Conservation (phyloP, 2,329 filamentous ascomycete species). For the Claviceps spartinae region DNA sequence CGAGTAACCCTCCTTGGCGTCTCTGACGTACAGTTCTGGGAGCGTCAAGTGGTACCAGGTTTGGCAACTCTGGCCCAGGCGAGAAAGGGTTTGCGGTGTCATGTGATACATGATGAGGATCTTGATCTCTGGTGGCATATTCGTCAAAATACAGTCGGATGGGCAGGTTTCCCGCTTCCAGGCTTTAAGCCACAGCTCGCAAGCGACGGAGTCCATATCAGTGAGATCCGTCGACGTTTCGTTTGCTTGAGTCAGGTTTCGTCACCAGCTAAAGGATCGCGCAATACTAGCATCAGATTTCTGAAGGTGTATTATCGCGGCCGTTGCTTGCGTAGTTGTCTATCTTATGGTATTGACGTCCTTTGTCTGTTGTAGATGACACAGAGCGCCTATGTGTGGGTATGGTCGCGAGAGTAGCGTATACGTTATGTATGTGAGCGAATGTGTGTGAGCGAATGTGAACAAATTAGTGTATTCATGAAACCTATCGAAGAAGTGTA, state of each 20-base stretch:
- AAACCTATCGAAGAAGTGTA: too few species aligned
- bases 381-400: too few species aligned
- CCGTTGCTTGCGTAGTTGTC: too few species aligned
- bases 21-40: background rate
- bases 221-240: background rate
- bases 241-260: background rate
- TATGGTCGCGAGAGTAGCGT: too few species aligned
- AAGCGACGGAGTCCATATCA: slow-evolving; percentile 25
- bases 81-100: background rate
- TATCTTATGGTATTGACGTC: too few species aligned
- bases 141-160: background rate
- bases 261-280: too few species aligned
- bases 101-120: background rate
- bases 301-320: too few species aligned
- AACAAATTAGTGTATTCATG: too few species aligned
- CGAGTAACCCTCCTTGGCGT: slow-evolving; percentile 1
- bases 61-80: background rate
- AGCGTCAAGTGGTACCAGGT: background rate
- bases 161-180: background rate
- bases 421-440: too few species aligned
- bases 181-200: background rate
- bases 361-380: too few species aligned
- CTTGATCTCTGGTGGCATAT: slow-evolving; percentile 1
- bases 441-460: too few species aligned
- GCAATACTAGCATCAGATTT: too few species aligned